Evolutionary conservation across 768 basidiomycete species (phyloP), one percentile per base, ranked within the genome.

Genomic region (Leccinum rimulosum): DNA sequence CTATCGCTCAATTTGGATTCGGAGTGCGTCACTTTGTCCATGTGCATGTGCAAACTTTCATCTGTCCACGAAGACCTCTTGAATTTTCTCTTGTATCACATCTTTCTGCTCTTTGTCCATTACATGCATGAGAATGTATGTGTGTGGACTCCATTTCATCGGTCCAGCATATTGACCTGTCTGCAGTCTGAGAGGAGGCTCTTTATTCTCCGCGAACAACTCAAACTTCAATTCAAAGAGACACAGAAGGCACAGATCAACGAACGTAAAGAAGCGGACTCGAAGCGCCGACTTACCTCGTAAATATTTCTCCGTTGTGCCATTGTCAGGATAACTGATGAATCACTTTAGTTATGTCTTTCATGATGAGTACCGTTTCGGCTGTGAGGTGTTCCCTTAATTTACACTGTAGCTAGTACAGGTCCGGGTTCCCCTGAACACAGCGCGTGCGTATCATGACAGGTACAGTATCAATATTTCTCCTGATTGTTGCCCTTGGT

Each of bases 351-450:
- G 87, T 64, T 88, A 89, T 66, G 86, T 89, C 28, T 89, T 89
- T 70, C 88, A 89, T 83, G 87, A 89, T 87, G 77, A 86, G 85
- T 60, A 59, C 11, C 50, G 33, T 35, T 52, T 59, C 50, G 63
- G 15, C 33, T 54, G 2, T n/a, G 40, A 17, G 28, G 40, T 59
- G 55, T 53, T 60, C 60, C 40, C 53, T 15, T 59, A 57, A 55
- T 55, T 68, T 54, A 67, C 48, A 35, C 60, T 53, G 56, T 52
- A 35, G 22, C 61, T 61, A 70, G 59, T 59, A 79, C 85, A 90
- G 80, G 89, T 91, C 73, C 85, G 89, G 60, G 90, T 91, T 57
- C 89, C 89, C 28, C 74, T 91, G 54, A 91, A 91, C 66, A 91
- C 89, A 47, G 89, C 89, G 11, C 76, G 87, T 73, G 60, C 47